Evolutionary conservation across 495 filamentous ascomycete species (phyloP), one percentile per base, ranked within the genome.

Genomic region (Xylaria castorea): DNA sequence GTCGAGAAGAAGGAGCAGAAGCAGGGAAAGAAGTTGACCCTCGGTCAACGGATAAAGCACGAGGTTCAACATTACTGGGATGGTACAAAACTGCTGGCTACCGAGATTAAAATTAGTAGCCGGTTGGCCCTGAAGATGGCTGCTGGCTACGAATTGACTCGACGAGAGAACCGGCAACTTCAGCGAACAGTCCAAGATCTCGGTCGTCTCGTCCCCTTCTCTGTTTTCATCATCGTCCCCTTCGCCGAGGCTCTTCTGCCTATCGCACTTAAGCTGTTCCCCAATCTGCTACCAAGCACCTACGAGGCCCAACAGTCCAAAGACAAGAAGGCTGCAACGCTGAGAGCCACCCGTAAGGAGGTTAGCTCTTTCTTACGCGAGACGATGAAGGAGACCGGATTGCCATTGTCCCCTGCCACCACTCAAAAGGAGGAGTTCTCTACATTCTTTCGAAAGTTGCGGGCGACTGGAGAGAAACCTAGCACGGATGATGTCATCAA

Each of bases 381-480:
- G 72, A 99, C 96, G 2, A 80, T 99, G 75, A 93, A 92, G 71
- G 96, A 99, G 85, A 96, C 92, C 7, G 96, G 96, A 67, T 85
- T 98, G 44, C 97, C 96, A 1, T 82, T 99, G 75, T 97, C 90
- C 57, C 89, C 91, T 5, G 91, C 92, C 68, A 97, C 92, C 57
- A 92, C 95, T 18, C 94, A 95, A 77, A 94, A 92, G 76, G 94
- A 98, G 74, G 97, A 98, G 77, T 98, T 99, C 75, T 87, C 93
- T n/a, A 91, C 94, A 71, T 99, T 99, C 82, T 99, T 99, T 90
- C 91, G 93, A 77, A 99, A 99, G 85, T 90, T 97, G 76, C 92
- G 96, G 57, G 88, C 93, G 22, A 98, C 94, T 5, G 97, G 95
- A 36, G 95, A 98, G 84, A 83, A 89, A 34, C 97, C 97, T 0